A percentile compares a stretch with the other conserved stretches of the same genome.
Conservation (phyloP, 2,329 filamentous ascomycete species). For the Cordyceps militaris region DNA sequence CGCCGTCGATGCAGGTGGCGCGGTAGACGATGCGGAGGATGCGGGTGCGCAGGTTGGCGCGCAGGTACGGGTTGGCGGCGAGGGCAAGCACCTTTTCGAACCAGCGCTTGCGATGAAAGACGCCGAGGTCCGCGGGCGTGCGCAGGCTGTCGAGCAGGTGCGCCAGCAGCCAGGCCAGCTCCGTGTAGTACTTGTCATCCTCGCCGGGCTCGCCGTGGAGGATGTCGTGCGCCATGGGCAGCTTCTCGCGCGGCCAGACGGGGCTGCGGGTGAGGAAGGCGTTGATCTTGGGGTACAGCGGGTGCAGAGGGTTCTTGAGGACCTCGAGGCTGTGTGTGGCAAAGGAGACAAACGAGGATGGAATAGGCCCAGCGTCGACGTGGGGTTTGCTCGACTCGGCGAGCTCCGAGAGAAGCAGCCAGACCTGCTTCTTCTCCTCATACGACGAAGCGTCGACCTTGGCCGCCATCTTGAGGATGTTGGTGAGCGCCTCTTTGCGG, state of each 20-base stretch:
- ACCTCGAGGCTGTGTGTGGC: slow-evolving; percentile 63
- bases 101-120: slow-evolving; percentile 55
- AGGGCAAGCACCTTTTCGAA: slow-evolving; percentile 70
- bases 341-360: slow-evolving; percentile 70
- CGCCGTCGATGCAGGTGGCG: slow-evolving; percentile 59
- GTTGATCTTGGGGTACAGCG: slow-evolving; percentile 81
- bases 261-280: slow-evolving; percentile 73
- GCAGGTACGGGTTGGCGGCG: slow-evolving; percentile 59
- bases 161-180: slow-evolving; percentile 67
- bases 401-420: slow-evolving; percentile 72
- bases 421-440: slow-evolving; percentile 69
- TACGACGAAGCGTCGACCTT: slow-evolving; percentile 63
- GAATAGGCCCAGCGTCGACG: slow-evolving; percentile 53
- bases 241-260: slow-evolving; percentile 64
- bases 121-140: slow-evolving; percentile 49
- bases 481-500: slow-evolving; percentile 67
- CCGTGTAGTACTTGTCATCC: slow-evolving; percentile 65
- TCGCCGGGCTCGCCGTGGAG: slow-evolving; percentile 60
- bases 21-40: slow-evolving; percentile 57
- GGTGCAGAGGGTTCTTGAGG: slow-evolving; percentile 68
- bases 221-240: slow-evolving; percentile 61
- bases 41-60: slow-evolving; percentile 51
- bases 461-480: slow-evolving; percentile 57
- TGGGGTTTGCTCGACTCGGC: slow-evolving; percentile 60
- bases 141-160: slow-evolving; percentile 64